Base-by-base conservation (phyloP, 2,329 filamentous ascomycete genomes). In the Truncatella angustata region DNA sequence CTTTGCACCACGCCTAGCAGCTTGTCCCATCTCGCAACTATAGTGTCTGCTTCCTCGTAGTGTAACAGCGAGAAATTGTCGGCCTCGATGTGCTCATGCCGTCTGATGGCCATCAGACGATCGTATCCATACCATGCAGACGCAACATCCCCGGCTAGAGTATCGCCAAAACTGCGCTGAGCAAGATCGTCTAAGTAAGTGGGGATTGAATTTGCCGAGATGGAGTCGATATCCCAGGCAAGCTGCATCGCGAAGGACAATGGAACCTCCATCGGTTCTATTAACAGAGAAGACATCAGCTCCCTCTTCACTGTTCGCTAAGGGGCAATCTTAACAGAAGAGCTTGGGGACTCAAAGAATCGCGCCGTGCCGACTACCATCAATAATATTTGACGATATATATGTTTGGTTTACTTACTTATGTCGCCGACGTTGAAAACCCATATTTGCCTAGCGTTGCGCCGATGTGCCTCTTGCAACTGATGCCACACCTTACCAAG, bases 161-260 rank as follows among this genome's bases (percentile, higher is more conserved):
- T 16, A 0, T 65, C 45, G 10, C 43, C 24, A 24, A 35, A 46
- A 3, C 18, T 23, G 10, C 16, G 24, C 16, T 5, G 5, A 11
- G 43, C 26, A 3, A 46, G 7, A 23, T 18, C 34, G 12, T 18
- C 26, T 9, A 20, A 20, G 14, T 32, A 46, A 5, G 9, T 16
- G 14, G n/a, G 69, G 0, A 81, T 47, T 0, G 53, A 57, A 2
- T 64, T 49, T 1, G 63, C 71, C 5, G 73, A 77, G 23, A 78
- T 70, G 1, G 64, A 65, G 5, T 74, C 65, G 11, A 46, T 35
- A 24, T 46, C 20, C 26, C 43, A 34, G 14, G 43, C 43, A 5
- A 46, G 43, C 28, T 46, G 16, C 28, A 46, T 46, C 4, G 26
- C 43, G 23, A 46, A 46, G 4, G 43, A 20, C 12, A 46, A 18